Base-by-base conservation (phyloP, 2,329 filamentous ascomycete genomes). In the Colletotrichum chlorophyti region DNA sequence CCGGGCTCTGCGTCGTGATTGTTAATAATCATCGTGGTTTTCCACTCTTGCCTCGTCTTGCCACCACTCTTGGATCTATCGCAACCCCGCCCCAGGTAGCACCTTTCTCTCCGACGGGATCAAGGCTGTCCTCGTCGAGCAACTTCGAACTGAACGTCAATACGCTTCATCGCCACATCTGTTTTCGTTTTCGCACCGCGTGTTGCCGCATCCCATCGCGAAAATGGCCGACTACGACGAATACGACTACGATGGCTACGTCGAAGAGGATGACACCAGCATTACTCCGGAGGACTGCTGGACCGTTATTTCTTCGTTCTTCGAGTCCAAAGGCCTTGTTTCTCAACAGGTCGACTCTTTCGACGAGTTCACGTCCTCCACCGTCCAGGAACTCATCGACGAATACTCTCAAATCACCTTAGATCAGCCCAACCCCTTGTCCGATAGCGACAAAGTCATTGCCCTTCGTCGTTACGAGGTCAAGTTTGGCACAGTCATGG, bases 221-320 rank as follows among this genome's bases (percentile, higher is more conserved):
- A 74, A 48, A 65, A 84, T 85, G 82, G 81, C 80, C 24, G 80
- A 82, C 59, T 84, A 85, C 73, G 82, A 84, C 53, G 79, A 82
- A 45, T 83, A 78, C 73, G 83, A 87, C 63, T 91, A 92, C 71
- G 88, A 89, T 61, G 85, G 87, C 63, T 90, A 89, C 67, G 57
- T 45, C 38, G 86, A 83, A 58, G 87, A 90, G 62, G 87, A 85
- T 31, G 85, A 88, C 62, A 78, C 83, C 60, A 81, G 81, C 66
- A 97, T 98, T 78, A 97, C 93, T 23, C 91, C 93, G 61, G 95
- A 98, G 79, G 96, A 99, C 77, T 97, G 93, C 81, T 99, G 96
- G 95, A 91, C 90, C 64, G 94, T 98, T 70, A 98, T 99, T 72
- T 93, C 91, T 54, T 91, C 95, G 9, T 98, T 97, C 81, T 99